phyloP scores from a whole-genome alignment of 257 asterid genomes.

The Nicotiana noctiflora region DNA sequence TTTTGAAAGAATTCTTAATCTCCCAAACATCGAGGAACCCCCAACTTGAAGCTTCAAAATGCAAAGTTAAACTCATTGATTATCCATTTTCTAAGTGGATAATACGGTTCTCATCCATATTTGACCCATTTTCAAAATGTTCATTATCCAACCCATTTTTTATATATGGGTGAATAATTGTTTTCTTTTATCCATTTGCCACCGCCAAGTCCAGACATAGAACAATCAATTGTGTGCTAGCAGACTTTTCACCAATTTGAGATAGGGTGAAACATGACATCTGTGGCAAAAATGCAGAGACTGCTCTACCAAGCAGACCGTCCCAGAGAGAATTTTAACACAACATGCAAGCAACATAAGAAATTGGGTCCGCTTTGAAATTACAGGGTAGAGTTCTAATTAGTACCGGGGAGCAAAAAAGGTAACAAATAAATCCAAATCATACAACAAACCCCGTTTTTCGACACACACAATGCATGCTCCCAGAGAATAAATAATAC shows the following conservation, averaged over 20 bases:
- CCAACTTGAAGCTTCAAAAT: too few relatives aligned
- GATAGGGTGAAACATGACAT: not conserved
- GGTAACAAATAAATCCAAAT: not conserved
- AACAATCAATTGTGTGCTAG: not conserved
- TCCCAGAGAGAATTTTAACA: not conserved
- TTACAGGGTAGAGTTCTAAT: not conserved
- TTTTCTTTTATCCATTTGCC: too few relatives aligned
- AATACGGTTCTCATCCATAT: too few relatives aligned
- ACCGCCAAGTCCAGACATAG: too few relatives aligned
- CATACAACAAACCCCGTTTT: not conserved
- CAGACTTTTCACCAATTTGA: not conserved
- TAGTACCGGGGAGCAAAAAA: not conserved
- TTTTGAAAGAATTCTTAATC: too few relatives aligned
- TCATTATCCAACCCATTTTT: too few relatives aligned
- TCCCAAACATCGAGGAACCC: too few relatives aligned
- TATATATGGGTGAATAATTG: too few relatives aligned
- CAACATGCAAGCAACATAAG: not conserved
- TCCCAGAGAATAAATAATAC: not conserved
- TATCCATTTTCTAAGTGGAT: too few relatives aligned
- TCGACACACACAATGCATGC: not conserved
- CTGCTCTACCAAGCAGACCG: too few relatives aligned
- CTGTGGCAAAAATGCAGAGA: not conserved
- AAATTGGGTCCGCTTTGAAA: not conserved
- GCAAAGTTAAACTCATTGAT: too few relatives aligned
- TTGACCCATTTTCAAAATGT: too few relatives aligned